Evolutionary conservation across 129 eudicot genomes (phyloP).

Genomic region (Escallonia herrerae): DNA sequence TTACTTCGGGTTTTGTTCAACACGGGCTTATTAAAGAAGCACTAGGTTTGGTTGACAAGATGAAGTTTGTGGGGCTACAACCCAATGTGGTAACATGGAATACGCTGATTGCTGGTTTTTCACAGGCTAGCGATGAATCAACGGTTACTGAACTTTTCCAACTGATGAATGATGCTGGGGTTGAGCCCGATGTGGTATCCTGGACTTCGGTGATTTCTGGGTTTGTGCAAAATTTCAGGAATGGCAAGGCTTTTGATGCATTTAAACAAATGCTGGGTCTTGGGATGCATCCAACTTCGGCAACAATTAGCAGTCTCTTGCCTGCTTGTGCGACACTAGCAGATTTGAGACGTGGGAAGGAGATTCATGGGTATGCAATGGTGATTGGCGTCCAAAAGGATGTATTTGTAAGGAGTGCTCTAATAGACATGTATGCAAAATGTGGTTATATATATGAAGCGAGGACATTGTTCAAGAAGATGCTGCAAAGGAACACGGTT

Average conservation of each 20-base stretch:
- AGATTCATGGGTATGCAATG: constrained; percentile 62
- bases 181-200: constrained; percentile 72
- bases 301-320: constrained; percentile 61
- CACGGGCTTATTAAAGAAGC: constrained; percentile 54
- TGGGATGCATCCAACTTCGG: constrained; percentile 48
- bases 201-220: constrained; percentile 82
- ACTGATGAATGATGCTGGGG: constrained; percentile 32
- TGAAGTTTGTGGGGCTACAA: constrained; percentile 21
- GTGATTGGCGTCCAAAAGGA: constrained; percentile 52
- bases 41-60: constrained; percentile 44
- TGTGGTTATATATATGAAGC: constrained; percentile 64
- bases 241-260: constrained; percentile 42
- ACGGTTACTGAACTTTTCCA: constrained; percentile 39
- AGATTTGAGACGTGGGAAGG: constrained; percentile 54
- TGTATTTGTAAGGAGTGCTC: constrained; percentile 51
- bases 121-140: constrained; percentile 47
- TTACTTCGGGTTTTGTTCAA: constrained; percentile 76
- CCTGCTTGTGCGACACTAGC: constrained; percentile 57
- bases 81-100: constrained; percentile 86
- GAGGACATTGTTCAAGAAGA: constrained; percentile 43
- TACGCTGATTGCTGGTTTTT: constrained; percentile 60
- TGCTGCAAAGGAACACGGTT: constrained; percentile 49
- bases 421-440: constrained; percentile 83
- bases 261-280: constrained; percentile 49
- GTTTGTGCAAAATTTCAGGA: constrained; percentile 45